phyloP scores from a whole-genome alignment of 176 grass and related monocot genomes.

The Carex pumila region DNA sequence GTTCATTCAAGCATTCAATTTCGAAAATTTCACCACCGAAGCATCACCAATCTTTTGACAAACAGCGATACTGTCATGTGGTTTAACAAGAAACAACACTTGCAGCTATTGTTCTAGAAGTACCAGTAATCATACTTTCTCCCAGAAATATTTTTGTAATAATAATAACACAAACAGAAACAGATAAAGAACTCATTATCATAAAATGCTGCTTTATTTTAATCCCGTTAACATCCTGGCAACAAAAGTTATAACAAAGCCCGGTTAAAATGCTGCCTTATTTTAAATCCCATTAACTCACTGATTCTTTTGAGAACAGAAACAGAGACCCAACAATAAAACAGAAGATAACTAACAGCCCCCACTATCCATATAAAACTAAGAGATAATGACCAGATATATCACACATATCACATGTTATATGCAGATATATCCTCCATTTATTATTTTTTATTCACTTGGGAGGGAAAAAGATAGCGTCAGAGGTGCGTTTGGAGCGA shows the following conservation, averaged over 20 bases:
- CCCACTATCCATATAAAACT: too few relatives aligned
- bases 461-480: slow-evolving; percentile 78
- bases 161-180: background rate
- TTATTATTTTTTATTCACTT: slow-evolving; percentile 8
- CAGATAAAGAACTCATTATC: background rate
- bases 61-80: background rate
- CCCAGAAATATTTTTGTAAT: background rate
- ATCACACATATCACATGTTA: background rate
- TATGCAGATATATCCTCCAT: background rate
- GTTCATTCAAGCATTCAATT: background rate
- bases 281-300: too few relatives aligned
- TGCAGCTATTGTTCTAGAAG: too few relatives aligned
- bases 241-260: background rate
- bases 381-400: too few relatives aligned
- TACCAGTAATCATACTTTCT: too few relatives aligned
- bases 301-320: too few relatives aligned
- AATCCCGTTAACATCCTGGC: background rate
- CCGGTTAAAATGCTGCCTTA: too few relatives aligned
- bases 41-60: background rate
- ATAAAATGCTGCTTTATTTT: background rate
- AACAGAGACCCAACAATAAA: too few relatives aligned
- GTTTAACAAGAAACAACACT: background rate
- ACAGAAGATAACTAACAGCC: too few relatives aligned
- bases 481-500: slow-evolving; percentile 71
- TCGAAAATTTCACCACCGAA: background rate